These are phyloP conservation scores for Eleusine indica DNA, from an alignment of 176 grass and related monocot genomes.

Conservation along the genomic window DNA sequence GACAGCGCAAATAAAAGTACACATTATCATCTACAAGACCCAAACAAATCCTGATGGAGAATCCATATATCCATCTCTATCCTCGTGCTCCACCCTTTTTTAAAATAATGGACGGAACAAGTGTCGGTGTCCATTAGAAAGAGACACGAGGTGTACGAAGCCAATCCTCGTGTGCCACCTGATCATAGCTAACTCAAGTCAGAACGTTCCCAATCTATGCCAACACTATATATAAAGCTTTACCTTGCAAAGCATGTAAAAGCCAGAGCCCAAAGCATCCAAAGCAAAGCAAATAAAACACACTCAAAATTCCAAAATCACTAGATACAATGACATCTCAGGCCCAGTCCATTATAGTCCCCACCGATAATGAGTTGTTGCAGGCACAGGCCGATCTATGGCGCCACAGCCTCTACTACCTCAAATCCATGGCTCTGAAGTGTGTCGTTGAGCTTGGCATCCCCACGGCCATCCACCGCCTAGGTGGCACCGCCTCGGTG, in stretches of 20 bases:
- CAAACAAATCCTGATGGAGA: background rate
- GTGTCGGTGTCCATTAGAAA: too few relatives aligned
- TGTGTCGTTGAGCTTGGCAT: conserved; percentile 47
- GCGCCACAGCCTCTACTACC: conserved; percentile 21
- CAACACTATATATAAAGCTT: background rate
- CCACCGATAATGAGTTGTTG: background rate
- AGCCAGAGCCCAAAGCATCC: background rate
- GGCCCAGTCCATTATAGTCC: background rate
- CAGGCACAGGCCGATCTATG: conserved; percentile 32
- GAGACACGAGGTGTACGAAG: too few relatives aligned
- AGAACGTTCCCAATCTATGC: too few relatives aligned
- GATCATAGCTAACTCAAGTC: background rate
- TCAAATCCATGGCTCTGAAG: conserved; percentile 33
- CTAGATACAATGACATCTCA: background rate
- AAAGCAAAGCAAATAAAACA: background rate
- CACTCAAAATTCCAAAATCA: rapidly evolving
- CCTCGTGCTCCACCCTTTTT: background rate
- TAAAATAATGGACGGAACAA: too few relatives aligned
- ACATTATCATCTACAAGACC: background rate
- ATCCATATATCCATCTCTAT: background rate
- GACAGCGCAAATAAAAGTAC: background rate
- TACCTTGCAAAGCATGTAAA: background rate
- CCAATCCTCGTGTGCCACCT: background rate
- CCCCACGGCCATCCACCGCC: conserved; percentile 27
- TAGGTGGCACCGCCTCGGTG: conserved; percentile 33